phyloP scores from a whole-genome alignment of 1,139 yeast genomes.

The Groenewaldozyma auringiensis region DNA sequence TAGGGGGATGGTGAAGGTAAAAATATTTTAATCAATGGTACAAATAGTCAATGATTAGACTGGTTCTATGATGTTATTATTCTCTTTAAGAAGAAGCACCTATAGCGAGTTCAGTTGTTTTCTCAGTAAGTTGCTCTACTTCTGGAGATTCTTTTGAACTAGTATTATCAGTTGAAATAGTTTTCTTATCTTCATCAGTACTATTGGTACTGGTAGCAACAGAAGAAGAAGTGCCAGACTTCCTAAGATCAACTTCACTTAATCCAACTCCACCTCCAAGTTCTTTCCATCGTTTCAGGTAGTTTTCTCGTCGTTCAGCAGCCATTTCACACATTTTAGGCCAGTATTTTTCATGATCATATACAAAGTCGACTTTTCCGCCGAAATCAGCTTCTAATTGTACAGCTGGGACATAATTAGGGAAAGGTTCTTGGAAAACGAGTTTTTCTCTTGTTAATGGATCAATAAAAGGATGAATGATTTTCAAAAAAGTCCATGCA shows the following conservation, averaged over 20 bases:
- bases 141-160: neutral
- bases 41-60: too few species aligned
- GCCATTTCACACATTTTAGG: constrained; percentile 55
- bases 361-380: constrained; percentile 76
- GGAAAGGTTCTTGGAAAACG: constrained; percentile 82
- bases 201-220: neutral
- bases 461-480: constrained; percentile 90
- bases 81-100: neutral
- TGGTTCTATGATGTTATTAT: neutral
- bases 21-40: too few species aligned
- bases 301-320: constrained; percentile 44
- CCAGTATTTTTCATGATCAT: constrained; percentile 78
- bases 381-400: constrained; percentile 82
- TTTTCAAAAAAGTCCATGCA: constrained; percentile 81
- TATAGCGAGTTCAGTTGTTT: neutral
- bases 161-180: neutral
- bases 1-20: neutral
- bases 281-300: constrained; percentile 53
- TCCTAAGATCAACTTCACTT: constrained; percentile 70
- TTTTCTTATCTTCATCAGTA: neutral
- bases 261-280: constrained; percentile 71
- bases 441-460: constrained; percentile 90
- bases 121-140: constrained; percentile 3
- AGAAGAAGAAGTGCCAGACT: neutral
- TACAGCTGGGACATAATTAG: constrained; percentile 66